Percentiles rank a stretch among this genome's conserved stretches.
phyloP scores from a whole-genome alignment of 306 rosid species.

The Gastrolobium villosum region DNA sequence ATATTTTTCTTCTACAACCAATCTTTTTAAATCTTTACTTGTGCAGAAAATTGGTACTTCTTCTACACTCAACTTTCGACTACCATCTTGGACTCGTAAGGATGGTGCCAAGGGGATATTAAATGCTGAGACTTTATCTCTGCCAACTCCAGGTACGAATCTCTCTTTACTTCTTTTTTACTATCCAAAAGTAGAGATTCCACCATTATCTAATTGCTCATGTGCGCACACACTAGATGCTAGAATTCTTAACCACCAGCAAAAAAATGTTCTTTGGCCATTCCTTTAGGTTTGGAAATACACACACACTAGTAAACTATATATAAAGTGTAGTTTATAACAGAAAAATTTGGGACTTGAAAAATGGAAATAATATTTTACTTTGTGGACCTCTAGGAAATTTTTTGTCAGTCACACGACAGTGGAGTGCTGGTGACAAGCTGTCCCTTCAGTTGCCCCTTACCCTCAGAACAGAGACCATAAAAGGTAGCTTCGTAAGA shows the following conservation, averaged over 20 bases:
- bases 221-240: not conserved
- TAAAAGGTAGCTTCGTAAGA: slow-evolving; percentile 59
- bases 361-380: not conserved
- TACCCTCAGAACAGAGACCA: slow-evolving; percentile 66
- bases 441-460: slow-evolving; percentile 74
- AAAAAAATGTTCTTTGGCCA: not conserved
- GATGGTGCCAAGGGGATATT: slow-evolving; percentile 60
- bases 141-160: slow-evolving; percentile 69
- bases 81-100: slow-evolving; percentile 76
- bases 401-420: slow-evolving; percentile 56
- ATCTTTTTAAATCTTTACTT: slow-evolving; percentile 15
- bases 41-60: slow-evolving; percentile 55
- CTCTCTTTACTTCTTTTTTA: slow-evolving; percentile 27
- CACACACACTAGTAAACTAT: not conserved
- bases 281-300: not conserved
- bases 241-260: slow-evolving; percentile 9
- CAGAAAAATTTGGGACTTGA: not conserved
- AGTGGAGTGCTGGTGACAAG: slow-evolving; percentile 71
- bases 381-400: slow-evolving; percentile 55
- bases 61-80: slow-evolving; percentile 73
- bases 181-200: slow-evolving; percentile 1
- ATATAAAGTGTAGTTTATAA: not conserved
- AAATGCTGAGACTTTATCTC: slow-evolving; percentile 55
- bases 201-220: not conserved
- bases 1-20: not conserved